A percentile compares a stretch with the other conserved stretches of the same genome.
These are phyloP conservation scores for Seiridium cupressi DNA, from an alignment of 2,329 filamentous ascomycete genomes.

Conservation along the genomic window DNA sequence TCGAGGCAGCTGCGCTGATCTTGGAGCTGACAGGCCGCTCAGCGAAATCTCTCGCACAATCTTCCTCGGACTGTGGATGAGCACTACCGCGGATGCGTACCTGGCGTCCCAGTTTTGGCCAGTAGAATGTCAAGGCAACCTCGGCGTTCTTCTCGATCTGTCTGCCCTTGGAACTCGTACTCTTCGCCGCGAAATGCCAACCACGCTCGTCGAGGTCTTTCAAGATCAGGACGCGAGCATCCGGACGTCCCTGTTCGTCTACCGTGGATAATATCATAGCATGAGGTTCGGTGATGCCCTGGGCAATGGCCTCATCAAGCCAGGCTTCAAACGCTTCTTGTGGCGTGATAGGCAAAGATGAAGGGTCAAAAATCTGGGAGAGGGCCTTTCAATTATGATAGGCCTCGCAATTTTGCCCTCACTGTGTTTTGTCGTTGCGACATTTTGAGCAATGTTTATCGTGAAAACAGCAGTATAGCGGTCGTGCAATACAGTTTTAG, in stretches of 20 bases:
- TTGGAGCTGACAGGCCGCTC: neutral
- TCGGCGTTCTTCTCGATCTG: conserved; percentile 1
- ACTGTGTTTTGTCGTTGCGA: neutral
- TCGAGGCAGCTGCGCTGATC: neutral
- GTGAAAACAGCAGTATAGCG: neutral
- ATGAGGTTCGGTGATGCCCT: conserved; percentile 1
- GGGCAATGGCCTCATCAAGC: neutral
- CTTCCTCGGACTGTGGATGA: neutral
- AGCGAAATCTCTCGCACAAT: neutral
- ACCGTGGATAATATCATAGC: neutral
- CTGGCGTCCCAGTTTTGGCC: conserved; percentile 1
- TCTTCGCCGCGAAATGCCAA: conserved; percentile 3
- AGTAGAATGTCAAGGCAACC: conserved; percentile 1
- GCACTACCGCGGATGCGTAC: neutral
- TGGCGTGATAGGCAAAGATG: neutral
- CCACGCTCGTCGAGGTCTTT: conserved; percentile 1
- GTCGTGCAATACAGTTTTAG: neutral
- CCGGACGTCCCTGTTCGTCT: neutral
- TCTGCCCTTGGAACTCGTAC: neutral
- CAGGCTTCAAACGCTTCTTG: neutral
- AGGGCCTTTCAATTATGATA: neutral
- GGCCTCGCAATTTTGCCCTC: neutral
- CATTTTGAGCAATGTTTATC: neutral
- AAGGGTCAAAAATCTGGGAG: neutral
- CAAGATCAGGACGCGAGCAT: conserved; percentile 3